Conservation (phyloP, 768 basidiomycete species). For the Termitomyces heimii region DNA sequence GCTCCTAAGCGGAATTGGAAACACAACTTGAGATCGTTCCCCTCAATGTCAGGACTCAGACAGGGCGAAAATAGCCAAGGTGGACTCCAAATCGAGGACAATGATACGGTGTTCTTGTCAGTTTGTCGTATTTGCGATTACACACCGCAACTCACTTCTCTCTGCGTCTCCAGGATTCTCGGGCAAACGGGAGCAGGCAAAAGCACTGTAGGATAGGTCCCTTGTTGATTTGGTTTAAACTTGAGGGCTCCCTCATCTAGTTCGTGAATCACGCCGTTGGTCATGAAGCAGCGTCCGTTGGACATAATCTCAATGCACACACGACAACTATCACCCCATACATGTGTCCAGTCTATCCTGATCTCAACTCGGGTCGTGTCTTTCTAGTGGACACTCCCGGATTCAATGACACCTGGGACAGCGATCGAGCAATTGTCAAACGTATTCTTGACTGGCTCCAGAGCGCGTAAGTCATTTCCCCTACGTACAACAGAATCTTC, state of each 20-base stretch:
- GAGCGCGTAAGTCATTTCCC: slow-evolving; percentile 14
- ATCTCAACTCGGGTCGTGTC: slow-evolving; percentile 7
- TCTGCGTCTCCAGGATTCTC: slow-evolving; percentile 2
- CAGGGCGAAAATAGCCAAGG: background rate
- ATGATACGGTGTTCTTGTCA: slow-evolving; percentile 5
- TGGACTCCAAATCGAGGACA: background rate
- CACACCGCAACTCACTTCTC: background rate
- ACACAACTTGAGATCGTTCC: background rate
- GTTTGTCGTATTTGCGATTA: background rate
- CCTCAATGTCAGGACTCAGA: background rate
- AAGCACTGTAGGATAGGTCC: slow-evolving; percentile 8
- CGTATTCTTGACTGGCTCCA: slow-evolving; percentile 21
- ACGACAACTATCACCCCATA: slow-evolving; percentile 16
- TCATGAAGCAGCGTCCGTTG: slow-evolving; percentile 11
- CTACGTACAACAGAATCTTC: background rate
- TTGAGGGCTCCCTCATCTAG: slow-evolving; percentile 4
- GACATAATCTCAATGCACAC: slow-evolving; percentile 18
- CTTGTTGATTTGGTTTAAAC: background rate
- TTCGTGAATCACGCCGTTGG: slow-evolving; percentile 20
- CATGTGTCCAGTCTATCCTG: background rate
- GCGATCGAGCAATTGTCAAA: slow-evolving; percentile 17
- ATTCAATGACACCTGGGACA: slow-evolving; percentile 19
- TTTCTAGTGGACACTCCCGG: slow-evolving; percentile 26
- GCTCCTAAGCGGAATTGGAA: background rate
- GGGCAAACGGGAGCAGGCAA: slow-evolving; percentile 14